Evolutionary conservation across 352 stramenopile genomes (phyloP), one percentile per base, ranked within the genome.

Genomic region (Phytophthora pini): DNA sequence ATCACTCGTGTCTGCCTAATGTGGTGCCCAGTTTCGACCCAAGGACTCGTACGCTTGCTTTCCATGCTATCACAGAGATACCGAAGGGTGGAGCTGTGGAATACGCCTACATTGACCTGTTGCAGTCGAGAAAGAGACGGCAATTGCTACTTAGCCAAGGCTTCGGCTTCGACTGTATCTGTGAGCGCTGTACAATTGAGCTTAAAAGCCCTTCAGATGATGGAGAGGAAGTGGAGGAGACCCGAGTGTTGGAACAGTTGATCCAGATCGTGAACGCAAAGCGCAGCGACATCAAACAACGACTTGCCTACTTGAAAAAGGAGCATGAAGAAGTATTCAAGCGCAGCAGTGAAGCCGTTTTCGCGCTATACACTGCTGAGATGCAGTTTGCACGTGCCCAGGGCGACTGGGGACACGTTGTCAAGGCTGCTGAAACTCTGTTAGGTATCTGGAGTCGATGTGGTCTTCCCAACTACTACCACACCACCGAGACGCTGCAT

Each of bases 1-100:
- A 92, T 57, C 81, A 92, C 60, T 88, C 81, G 52, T 92, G 84
- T 57, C 13, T 68, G 2, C 84, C 84, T 20, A 90, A 89, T 57
- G 79, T 90, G 36, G 64, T 72, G 15, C 62, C 80, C 10, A 80
- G 66, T 31, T 92, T 89, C 27, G 67, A 90, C 12, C 58, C 70
- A 4, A 38, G 43, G 15, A 81, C 76, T 20, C 72, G 81, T 8
- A 76, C 69, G n/a, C 72, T 92, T 17, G 40, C 61, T 8, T 87
- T 89, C 41, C 62, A 86, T 29, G 72, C 76, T 27, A 75, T 89
- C 34, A 41, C 34, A 4, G 43, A 65, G 15, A 82, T 92, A 38
- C 22, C 45, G 2, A 17, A 9, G 1, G 55, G 69, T 24, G 27
- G 76, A 20, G 38, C 75, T 7, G 65, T 90, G 41, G 77, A 88